These are phyloP conservation scores for Xylaria nigripes DNA, from an alignment of 495 filamentous ascomycete species.

Conservation along the genomic window DNA sequence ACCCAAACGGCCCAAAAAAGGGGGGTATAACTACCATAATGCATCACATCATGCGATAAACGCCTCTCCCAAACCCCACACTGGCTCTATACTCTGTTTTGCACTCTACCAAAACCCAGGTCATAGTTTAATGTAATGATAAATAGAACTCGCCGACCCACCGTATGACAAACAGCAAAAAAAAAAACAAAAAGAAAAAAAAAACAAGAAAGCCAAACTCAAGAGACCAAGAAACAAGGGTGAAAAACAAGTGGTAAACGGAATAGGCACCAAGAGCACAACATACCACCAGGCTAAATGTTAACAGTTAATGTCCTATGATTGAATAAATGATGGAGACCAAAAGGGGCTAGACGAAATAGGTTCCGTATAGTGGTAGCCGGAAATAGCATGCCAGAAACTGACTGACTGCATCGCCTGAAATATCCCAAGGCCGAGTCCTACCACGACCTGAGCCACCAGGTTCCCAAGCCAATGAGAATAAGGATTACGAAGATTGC, in stretches of 20 bases:
- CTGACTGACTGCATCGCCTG: background rate
- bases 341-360: background rate
- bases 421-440: conserved; percentile 6
- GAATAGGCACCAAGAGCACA: background rate
- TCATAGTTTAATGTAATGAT: too few species aligned
- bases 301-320: background rate
- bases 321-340: too few species aligned
- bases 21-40: background rate
- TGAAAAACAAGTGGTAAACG: background rate
- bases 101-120: too few species aligned
- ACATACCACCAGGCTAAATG: background rate
- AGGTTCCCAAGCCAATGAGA: conserved; percentile 28
- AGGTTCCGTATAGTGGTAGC: background rate
- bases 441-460: conserved; percentile 32
- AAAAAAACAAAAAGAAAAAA: too few species aligned
- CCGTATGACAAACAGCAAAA: too few species aligned
- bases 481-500: conserved; percentile 29
- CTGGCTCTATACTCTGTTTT: background rate
- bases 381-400: background rate
- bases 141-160: too few species aligned
- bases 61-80: background rate
- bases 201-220: too few species aligned
- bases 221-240: too few species aligned
- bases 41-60: background rate
- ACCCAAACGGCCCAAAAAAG: too few species aligned